These are phyloP conservation scores for Ormosia emarginata DNA, from an alignment of 306 rosid species.

Conservation along the genomic window DNA sequence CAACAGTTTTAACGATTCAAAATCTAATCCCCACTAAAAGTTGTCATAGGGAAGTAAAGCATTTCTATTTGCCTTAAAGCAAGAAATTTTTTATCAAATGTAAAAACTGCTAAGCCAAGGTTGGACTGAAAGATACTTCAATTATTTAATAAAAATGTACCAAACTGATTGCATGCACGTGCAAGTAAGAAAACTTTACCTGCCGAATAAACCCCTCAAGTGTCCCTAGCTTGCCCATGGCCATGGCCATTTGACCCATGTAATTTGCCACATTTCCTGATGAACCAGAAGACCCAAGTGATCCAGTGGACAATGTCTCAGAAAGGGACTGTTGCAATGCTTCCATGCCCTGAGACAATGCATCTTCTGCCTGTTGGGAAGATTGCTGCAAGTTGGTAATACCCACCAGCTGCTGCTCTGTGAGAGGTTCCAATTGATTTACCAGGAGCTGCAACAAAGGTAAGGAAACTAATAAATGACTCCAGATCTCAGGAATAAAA, in stretches of 20 bases:
- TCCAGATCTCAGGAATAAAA: background rate
- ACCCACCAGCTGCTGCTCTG: constrained; percentile 76
- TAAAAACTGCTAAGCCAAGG: background rate
- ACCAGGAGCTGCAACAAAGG: constrained; percentile 62
- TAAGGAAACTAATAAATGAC: background rate
- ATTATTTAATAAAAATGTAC: background rate
- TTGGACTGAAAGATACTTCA: background rate
- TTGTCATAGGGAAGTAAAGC: background rate
- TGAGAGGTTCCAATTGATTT: constrained; percentile 83
- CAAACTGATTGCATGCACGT: background rate
- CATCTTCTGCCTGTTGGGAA: constrained; percentile 93
- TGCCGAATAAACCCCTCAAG: constrained; percentile 81
- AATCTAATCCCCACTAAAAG: background rate
- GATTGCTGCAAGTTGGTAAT: constrained; percentile 79
- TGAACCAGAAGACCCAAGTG: constrained; percentile 66
- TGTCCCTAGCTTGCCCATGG: constrained; percentile 86
- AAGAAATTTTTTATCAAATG: background rate
- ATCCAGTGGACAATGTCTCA: constrained; percentile 66
- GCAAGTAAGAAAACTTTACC: constrained; percentile 39
- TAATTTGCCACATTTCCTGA: constrained; percentile 81
- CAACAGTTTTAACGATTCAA: background rate
- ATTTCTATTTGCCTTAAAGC: background rate
- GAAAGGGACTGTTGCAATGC: constrained; percentile 85
- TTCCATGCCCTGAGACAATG: constrained; percentile 94
- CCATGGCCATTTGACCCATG: constrained; percentile 97